Base-by-base conservation (phyloP, 257 asterid genomes). In the Solanum chmielewskii region DNA sequence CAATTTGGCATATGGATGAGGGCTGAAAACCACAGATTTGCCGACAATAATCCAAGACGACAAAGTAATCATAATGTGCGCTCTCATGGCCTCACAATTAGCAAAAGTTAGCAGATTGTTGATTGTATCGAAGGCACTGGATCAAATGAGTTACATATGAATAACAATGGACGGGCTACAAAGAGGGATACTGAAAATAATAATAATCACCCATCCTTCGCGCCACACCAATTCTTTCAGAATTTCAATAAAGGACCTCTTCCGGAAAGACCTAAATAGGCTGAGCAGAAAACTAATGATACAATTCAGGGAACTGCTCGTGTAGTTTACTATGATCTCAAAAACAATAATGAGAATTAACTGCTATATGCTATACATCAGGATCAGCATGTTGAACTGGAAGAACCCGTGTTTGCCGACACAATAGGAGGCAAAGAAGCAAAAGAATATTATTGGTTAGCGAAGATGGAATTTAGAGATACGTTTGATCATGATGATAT, bases 261-360 rank as follows among this genome's bases (percentile, higher is more conserved):
- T 2, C 2, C 14, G 0, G 33, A n/a, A 27, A 33, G 33, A 64
- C 18, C 0, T 25, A n/a, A n/a, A 3, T 64, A 2, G 4, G 2
- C 0, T 11, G 71, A 64, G 9, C 16, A 64, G 8, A n/a, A 64
- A n/a, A 12, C 15, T n/a, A n/a, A n/a, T 60, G 25, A 2, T 14
- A 64, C 16, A 1, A 8, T n/a, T n/a, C 8, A 23, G 1, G 25
- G 12, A 1, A n/a, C 7, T 21, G 14, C 5, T 9, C 2, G 6
- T 9, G 29, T 21, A 10, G 23, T 3, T 60, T 2, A 2, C 2
- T 14, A 49, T 14, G 8, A 49, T 49, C 0, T 15, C 6, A 2
- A 49, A 49, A 5, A 5, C 21, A 8, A 13, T 3, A 6, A 14
- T 49, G 60, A 0, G 1, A 15, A 14, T 3, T 8, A 49, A 5